phyloP scores from a whole-genome alignment of 176 grass and related monocot species.

The Coix lacrymajobi region DNA sequence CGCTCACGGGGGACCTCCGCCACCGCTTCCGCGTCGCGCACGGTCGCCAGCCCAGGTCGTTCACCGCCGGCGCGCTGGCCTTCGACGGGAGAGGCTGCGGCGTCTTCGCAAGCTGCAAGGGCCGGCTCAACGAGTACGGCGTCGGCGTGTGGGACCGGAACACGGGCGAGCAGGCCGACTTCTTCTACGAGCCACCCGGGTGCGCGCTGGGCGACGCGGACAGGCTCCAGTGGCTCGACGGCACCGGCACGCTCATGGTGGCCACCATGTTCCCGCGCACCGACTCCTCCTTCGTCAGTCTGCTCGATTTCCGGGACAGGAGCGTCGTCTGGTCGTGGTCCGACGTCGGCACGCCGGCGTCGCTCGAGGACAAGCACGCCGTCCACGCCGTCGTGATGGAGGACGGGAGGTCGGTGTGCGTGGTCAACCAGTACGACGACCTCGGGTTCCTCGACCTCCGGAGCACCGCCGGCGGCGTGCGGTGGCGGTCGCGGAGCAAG shows the following conservation, averaged over 20 bases:
- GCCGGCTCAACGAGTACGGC: slow-evolving; percentile 82
- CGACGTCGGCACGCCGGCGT: slow-evolving; percentile 46
- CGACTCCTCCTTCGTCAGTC: slow-evolving; percentile 61
- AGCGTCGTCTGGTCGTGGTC: slow-evolving; percentile 77
- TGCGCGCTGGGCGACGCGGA: slow-evolving; percentile 77
- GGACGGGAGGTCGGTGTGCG: slow-evolving; percentile 50
- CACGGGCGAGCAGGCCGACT: slow-evolving; percentile 60
- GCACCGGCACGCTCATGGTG: slow-evolving; percentile 47
- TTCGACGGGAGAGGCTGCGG: neutral
- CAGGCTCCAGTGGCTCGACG: slow-evolving; percentile 73
- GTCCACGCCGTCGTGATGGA: slow-evolving; percentile 63
- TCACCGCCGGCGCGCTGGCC: slow-evolving; percentile 67
- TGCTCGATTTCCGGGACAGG: slow-evolving; percentile 72
- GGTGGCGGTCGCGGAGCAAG: slow-evolving; percentile 86
- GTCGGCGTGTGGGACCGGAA: slow-evolving; percentile 57
- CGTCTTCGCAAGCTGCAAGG: slow-evolving; percentile 84
- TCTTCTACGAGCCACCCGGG: slow-evolving; percentile 79
- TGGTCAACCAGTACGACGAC: slow-evolving; percentile 81
- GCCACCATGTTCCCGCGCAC: slow-evolving; percentile 79
- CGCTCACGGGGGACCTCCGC: slow-evolving; percentile 39
- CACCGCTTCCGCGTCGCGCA: slow-evolving; percentile 67
- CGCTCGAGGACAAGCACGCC: slow-evolving; percentile 69
- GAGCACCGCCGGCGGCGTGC: slow-evolving; percentile 37
- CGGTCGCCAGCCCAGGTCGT: slow-evolving; percentile 36
- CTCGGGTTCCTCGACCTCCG: slow-evolving; percentile 86